phyloP scores from a whole-genome alignment of 768 basidiomycete species.

The Suillus weaverae region DNA sequence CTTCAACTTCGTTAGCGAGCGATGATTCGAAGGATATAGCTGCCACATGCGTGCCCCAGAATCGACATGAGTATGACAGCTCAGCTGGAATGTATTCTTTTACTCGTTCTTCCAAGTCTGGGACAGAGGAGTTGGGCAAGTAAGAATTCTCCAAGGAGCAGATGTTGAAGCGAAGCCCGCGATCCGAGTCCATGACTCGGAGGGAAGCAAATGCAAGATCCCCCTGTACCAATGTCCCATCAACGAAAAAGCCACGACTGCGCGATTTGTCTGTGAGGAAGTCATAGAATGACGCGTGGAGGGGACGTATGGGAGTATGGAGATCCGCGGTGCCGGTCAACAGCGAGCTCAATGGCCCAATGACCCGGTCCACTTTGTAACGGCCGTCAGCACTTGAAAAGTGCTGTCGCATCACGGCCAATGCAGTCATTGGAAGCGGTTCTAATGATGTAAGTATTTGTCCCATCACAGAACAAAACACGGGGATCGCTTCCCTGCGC shows the following conservation, averaged over 20 bases:
- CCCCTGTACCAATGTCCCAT: too few relatives aligned
- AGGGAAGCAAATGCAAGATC: too few relatives aligned
- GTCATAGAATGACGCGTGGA: slow-evolving; percentile 30
- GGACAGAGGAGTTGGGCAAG: not conserved
- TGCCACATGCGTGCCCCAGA: not conserved
- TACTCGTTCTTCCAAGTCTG: not conserved
- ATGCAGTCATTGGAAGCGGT: too few relatives aligned
- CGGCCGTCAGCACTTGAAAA: too few relatives aligned
- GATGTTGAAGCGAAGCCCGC: not conserved
- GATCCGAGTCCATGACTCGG: not conserved
- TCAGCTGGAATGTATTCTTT: not conserved
- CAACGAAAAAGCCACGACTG: slow-evolving; percentile 12
- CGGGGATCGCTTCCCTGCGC: too few relatives aligned
- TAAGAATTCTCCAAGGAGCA: not conserved
- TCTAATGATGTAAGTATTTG: too few relatives aligned
- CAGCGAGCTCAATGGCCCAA: too few relatives aligned
- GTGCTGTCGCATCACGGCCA: too few relatives aligned
- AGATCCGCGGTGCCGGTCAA: not conserved
- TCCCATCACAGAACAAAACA: too few relatives aligned
- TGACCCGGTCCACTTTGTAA: too few relatives aligned
- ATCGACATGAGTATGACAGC: not conserved
- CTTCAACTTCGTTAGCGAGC: not conserved
- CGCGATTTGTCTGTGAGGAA: slow-evolving; percentile 19
- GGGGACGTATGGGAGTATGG: slow-evolving; percentile 11
- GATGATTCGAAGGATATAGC: not conserved